Evolutionary conservation across 2,329 filamentous ascomycete genomes (phyloP).

Genomic region (Aplosporella prunicola): DNA sequence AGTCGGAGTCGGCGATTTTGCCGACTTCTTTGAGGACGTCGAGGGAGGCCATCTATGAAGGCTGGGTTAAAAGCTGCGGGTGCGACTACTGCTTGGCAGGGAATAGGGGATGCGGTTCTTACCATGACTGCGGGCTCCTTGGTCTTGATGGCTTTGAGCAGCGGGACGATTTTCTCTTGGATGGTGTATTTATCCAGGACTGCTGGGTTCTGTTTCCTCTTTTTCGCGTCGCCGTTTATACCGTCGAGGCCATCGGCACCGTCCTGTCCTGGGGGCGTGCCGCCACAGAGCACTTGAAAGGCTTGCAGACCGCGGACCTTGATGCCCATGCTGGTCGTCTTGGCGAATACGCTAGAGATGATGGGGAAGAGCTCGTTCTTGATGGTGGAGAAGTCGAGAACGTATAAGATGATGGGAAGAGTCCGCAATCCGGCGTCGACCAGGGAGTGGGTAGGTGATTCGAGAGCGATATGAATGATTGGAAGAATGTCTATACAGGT

Average conservation of each 20-base stretch:
- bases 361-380: constrained; percentile 96
- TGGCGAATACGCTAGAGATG: constrained; percentile 81
- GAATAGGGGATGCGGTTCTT: constrained; percentile 12
- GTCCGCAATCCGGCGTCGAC: constrained; percentile 77
- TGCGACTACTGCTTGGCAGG: background rate
- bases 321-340: constrained; percentile 86
- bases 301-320: constrained; percentile 89
- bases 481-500: constrained; percentile 64
- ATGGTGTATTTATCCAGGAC: constrained; percentile 96
- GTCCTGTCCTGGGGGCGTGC: constrained; percentile 41
- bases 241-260: constrained; percentile 68
- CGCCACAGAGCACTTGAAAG: constrained; percentile 82
- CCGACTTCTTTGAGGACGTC: constrained; percentile 79
- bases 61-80: constrained; percentile 8
- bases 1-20: constrained; percentile 73
- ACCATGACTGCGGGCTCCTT: constrained; percentile 94
- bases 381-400: constrained; percentile 91
- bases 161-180: constrained; percentile 90
- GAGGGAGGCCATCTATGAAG: constrained; percentile 60
- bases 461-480: constrained; percentile 71
- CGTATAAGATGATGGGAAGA: constrained; percentile 69
- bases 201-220: constrained; percentile 57
- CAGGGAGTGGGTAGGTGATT: constrained; percentile 79
- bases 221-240: constrained; percentile 45
- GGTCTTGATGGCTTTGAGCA: constrained; percentile 89